Evolutionary conservation across 164 flowering plant species (phyloP).

Genomic region (Annona cherimola): DNA sequence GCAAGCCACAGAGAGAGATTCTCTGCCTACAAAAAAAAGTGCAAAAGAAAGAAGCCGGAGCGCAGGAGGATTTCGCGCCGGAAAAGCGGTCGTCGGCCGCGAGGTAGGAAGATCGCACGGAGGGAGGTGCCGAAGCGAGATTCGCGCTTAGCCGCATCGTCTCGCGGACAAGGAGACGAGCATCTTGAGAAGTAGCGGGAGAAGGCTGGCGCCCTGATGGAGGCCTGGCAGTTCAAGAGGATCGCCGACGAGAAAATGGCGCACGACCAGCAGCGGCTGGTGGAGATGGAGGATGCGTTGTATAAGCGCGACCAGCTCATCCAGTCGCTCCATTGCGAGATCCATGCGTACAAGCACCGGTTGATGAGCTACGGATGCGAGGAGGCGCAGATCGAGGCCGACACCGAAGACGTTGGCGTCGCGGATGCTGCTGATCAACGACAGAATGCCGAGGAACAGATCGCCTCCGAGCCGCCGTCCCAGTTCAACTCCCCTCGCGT

Average conservation of each 20-base stretch:
- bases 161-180: constrained; percentile 72
- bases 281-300: constrained; percentile 69
- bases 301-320: constrained; percentile 78
- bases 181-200: constrained; percentile 51
- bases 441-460: too few relatives aligned
- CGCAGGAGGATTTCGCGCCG: too few relatives aligned
- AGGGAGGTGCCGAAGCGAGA: constrained; percentile 49
- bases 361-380: constrained; percentile 78
- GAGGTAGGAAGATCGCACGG: too few relatives aligned
- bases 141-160: constrained; percentile 81
- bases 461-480: too few relatives aligned
- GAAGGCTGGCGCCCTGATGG: constrained; percentile 90
- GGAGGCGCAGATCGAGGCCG: constrained; percentile 47
- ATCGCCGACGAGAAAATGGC: constrained; percentile 90
- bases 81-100: too few relatives aligned
- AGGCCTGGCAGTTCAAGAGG: constrained; percentile 74
- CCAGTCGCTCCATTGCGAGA: constrained; percentile 71
- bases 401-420: too few relatives aligned
- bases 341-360: constrained; percentile 79
- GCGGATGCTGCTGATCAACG: too few relatives aligned
- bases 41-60: too few relatives aligned
- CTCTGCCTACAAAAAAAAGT: too few relatives aligned
- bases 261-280: constrained; percentile 74
- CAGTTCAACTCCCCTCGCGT: too few relatives aligned
- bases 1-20: too few relatives aligned